Evolutionary conservation across 148 eudicot genomes (phyloP), one percentile per base, ranked within the genome.

Genomic region (Persicaria tinctoria): DNA sequence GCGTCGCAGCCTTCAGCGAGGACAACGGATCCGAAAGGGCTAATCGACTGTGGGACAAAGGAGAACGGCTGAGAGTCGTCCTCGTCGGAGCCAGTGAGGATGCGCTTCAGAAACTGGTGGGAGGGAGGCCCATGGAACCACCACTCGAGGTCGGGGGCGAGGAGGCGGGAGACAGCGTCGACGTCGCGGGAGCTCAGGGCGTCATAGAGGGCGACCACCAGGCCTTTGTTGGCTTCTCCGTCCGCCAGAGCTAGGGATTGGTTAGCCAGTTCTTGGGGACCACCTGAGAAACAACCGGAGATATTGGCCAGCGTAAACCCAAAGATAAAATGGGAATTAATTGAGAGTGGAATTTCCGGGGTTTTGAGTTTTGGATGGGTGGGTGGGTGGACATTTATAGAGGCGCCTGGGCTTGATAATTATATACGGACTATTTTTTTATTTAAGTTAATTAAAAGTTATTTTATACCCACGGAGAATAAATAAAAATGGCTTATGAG

Each of bases 91-190:
- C 86, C 89, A 62, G 89, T 86, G 79, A 86, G 86, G 50, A 86
- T 75, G 76, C 75, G 89, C 89, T 83, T 83, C 82, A 86, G 78
- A 79, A 69, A 83, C 70, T 83, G 89, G 80, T 88, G 88, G 44
- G 90, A 78, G 0, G 90, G 92, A 0, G 92, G 96, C 60, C 96
- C 96, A 75, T 90, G 96, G 85, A 87, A 90, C 92, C 92, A 88
- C 92, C 92, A 88, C 82, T 90, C 96, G 27, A 90, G 87, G 78
- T 88, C 87, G 8, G 89, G 32, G 32, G 89, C 85, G 7, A 90
- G 78, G 32, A 88, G 85, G 54, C 68, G 60, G 49, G 82, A 83
- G 11, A 88, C 90, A 9, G 81, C 80, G 74, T 53, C 23, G 0
- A 80, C 88, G 90, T 90, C 90, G 2, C 92, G 87, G 18, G 81